Percentiles rank a stretch among this genome's conserved stretches.
Evolutionary conservation across 2,329 filamentous ascomycete species (phyloP).

Genomic region (Curvularia sp.): DNA sequence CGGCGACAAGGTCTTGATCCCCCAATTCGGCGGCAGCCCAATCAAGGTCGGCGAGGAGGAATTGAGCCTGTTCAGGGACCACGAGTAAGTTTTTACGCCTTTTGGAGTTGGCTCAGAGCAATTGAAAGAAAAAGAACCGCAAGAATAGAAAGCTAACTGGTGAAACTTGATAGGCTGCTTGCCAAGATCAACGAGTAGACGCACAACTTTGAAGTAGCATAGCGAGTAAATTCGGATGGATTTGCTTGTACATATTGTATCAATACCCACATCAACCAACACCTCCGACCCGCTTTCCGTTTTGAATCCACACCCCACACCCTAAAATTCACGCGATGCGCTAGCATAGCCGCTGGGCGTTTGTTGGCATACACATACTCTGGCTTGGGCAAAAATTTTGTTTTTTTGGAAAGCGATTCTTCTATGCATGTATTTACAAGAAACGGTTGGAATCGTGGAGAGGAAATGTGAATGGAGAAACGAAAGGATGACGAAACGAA

Average conservation of each 20-base stretch:
- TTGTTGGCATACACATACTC: constrained; percentile 31
- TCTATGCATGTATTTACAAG: constrained; percentile 29
- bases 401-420: constrained; percentile 22
- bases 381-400: constrained; percentile 25
- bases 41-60: constrained; percentile 98
- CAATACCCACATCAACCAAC: constrained; percentile 26
- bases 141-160: constrained; percentile 9
- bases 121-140: not conserved
- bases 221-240: constrained; percentile 22
- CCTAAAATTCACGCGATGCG: constrained; percentile 27
- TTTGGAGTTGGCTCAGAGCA: not conserved
- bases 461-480: constrained; percentile 12
- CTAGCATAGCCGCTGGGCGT: constrained; percentile 42
- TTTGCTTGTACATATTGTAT: constrained; percentile 35
- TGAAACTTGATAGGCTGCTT: constrained; percentile 72
- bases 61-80: constrained; percentile 93
- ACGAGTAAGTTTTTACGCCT: constrained; percentile 75
- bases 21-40: constrained; percentile 90
- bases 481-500: constrained; percentile 16
- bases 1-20: constrained; percentile 95
- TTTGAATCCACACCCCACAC: constrained; percentile 12
- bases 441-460: constrained; percentile 5
- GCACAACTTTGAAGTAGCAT: not conserved
- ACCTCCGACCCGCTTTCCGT: not conserved
- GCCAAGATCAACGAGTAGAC: constrained; percentile 97